Evolutionary conservation across 169 alveolate genomes (phyloP).

Genomic region (Babesia divergens): DNA sequence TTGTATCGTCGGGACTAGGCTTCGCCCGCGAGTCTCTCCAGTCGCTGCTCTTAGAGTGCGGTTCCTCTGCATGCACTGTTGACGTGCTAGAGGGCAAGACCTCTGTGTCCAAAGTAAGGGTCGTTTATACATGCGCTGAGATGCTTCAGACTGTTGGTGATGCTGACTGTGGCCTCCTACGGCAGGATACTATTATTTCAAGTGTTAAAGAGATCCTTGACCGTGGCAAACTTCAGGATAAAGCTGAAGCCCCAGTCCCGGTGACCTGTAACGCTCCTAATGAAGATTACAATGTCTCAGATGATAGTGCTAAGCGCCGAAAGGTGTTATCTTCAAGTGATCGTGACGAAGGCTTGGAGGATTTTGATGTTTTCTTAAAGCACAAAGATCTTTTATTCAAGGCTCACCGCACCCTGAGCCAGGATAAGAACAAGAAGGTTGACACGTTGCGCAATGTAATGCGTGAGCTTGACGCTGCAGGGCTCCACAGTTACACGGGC

Average conservation of each 20-base stretch:
- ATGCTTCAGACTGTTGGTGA: not conserved
- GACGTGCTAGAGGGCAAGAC: not conserved
- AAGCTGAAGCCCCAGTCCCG: not conserved
- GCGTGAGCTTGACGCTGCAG: conserved; percentile 1
- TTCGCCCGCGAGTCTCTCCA: not conserved
- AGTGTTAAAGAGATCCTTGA: not conserved
- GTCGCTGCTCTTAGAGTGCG: not conserved
- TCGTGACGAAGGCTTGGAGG: not conserved
- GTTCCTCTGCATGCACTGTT: not conserved
- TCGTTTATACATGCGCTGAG: not conserved
- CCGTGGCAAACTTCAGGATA: not conserved
- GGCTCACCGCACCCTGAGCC: conserved; percentile 30
- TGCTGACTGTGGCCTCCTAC: not conserved
- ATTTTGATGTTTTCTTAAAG: not conserved
- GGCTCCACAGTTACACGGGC: not conserved
- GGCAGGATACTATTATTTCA: not conserved
- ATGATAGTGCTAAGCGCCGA: conserved; percentile 13
- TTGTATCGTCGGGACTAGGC: not conserved
- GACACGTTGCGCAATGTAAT: conserved; percentile 11
- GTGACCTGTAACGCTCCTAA: not conserved
- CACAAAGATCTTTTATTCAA: conserved; percentile 13
- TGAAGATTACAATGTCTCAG: not conserved
- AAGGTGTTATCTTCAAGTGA: not conserved
- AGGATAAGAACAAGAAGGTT: conserved; percentile 6
- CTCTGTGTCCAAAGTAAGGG: not conserved